A percentile compares a stretch with the other conserved stretches of the same genome.
Conservation (phyloP, 2,329 filamentous ascomycete genomes). For the Cercospora nicotianae region DNA sequence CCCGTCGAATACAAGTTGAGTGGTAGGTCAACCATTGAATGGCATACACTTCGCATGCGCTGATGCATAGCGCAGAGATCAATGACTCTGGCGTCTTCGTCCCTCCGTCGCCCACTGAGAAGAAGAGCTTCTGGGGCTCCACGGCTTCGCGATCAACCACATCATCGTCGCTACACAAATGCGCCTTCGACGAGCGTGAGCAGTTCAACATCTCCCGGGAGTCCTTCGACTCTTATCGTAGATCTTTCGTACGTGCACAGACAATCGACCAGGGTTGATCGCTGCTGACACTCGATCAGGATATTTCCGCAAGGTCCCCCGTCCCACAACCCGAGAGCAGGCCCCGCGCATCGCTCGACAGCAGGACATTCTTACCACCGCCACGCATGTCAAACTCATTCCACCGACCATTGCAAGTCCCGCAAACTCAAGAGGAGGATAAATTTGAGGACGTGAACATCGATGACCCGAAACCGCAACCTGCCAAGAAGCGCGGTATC, state of each 20-base stretch:
- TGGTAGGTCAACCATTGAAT: slow-evolving; percentile 41
- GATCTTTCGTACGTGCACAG: slow-evolving; percentile 82
- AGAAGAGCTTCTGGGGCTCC: slow-evolving; percentile 72
- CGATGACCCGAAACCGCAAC: slow-evolving; percentile 67
- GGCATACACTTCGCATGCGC: background rate
- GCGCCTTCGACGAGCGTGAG: slow-evolving; percentile 77
- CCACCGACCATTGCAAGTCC: slow-evolving; percentile 36
- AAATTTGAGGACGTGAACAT: slow-evolving; percentile 88
- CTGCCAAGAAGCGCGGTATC: slow-evolving; percentile 70
- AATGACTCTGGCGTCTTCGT: slow-evolving; percentile 94
- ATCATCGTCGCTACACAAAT: slow-evolving; percentile 57
- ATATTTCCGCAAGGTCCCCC: slow-evolving; percentile 85
- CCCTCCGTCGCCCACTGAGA: slow-evolving; percentile 89
- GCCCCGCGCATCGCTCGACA: slow-evolving; percentile 80
- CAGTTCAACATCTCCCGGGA: slow-evolving; percentile 94
- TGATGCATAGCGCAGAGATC: slow-evolving; percentile 64
- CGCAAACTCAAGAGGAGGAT: slow-evolving; percentile 45
- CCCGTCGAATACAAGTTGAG: slow-evolving; percentile 55
- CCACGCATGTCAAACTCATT: slow-evolving; percentile 43
- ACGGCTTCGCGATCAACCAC: slow-evolving; percentile 52
- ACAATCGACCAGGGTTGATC: background rate
- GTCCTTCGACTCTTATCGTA: slow-evolving; percentile 93
- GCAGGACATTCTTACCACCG: slow-evolving; percentile 54
- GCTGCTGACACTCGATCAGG: slow-evolving; percentile 52
- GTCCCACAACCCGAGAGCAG: slow-evolving; percentile 57